Base-by-base conservation (phyloP, 345 rosid species). In the Clarkia xantiana region DNA sequence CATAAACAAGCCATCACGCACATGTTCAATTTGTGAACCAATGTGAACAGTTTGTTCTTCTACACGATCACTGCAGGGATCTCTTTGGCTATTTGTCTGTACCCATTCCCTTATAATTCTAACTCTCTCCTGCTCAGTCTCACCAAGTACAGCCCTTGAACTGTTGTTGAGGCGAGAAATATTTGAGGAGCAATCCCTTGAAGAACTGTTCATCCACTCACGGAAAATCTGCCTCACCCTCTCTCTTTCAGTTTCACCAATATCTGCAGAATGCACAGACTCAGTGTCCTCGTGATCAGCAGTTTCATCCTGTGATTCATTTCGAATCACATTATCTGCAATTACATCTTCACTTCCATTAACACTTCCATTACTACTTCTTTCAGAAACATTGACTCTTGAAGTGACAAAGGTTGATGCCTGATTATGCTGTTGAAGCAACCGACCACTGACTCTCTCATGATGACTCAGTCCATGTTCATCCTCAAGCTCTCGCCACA, bases 401-500 rank as follows among this genome's bases (percentile, higher is more conserved):
- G 65, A 62, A 47, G 63, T 40, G 47, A 64, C 71, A 59, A 72
- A 53, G 53, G 63, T 51, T 49, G 68, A 55, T 45, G 60, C 54
- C 19, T 58, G 72, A 71, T 39, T 73, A 62, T 76, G 70, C 63
- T 69, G 55, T 48, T 59, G 77, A 60, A 51, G 65, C 58, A 67
- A 44, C 45, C 80, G 67, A 45, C 78, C 78, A 57, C 70, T 43
- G 44, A 58, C 66, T 62, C 88, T 73, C 46, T 74, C 84, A 44
- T 65, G 88, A 52, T 62, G 81, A 62, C 77, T 75, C 78, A 73
- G 80, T 70, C 67, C 81, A 42, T 79, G 88, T 40, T 83, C 94
- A 74, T 83, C 91, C 81, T 83, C 95, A 36, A 80, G 75, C 62
- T 86, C 97, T 67, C 85, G 76, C 94, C 88, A 77, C 84, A 74